Conservation (phyloP, 176 grass and related monocot species). For the Aegilops tauschii region DNA sequence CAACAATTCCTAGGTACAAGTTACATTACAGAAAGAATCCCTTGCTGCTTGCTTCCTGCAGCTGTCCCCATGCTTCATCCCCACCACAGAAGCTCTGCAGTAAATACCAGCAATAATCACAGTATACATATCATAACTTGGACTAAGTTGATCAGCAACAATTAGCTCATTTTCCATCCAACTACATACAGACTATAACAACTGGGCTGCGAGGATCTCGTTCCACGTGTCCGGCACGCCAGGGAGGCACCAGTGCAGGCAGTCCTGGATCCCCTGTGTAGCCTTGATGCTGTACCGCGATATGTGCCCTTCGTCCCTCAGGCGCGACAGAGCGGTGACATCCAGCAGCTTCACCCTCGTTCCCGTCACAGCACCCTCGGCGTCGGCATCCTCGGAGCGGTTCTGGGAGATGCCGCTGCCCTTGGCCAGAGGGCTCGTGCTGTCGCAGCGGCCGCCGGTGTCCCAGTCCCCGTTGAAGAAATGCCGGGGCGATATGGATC, state of each 20-base stretch:
- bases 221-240: constrained; percentile 93
- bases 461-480: constrained; percentile 90
- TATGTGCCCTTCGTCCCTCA: constrained; percentile 87
- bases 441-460: constrained; percentile 69
- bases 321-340: constrained; percentile 65
- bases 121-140: background rate
- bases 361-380: constrained; percentile 53
- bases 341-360: constrained; percentile 72
- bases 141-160: background rate
- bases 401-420: constrained; percentile 57
- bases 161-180: background rate
- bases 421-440: constrained; percentile 62
- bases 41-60: background rate
- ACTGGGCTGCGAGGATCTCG: constrained; percentile 70
- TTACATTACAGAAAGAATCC: constrained; percentile 9
- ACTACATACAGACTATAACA: constrained; percentile 46
- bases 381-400: constrained; percentile 54
- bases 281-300: constrained; percentile 75
- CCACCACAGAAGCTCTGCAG: background rate
- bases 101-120: constrained; percentile 7
- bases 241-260: constrained; percentile 91
- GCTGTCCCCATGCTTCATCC: background rate
- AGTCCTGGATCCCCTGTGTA: constrained; percentile 64
- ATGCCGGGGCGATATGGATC: constrained; percentile 80
- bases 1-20: background rate